These are phyloP conservation scores for Venturia carpophila DNA, from an alignment of 2,329 filamentous ascomycete genomes.

Conservation along the genomic window DNA sequence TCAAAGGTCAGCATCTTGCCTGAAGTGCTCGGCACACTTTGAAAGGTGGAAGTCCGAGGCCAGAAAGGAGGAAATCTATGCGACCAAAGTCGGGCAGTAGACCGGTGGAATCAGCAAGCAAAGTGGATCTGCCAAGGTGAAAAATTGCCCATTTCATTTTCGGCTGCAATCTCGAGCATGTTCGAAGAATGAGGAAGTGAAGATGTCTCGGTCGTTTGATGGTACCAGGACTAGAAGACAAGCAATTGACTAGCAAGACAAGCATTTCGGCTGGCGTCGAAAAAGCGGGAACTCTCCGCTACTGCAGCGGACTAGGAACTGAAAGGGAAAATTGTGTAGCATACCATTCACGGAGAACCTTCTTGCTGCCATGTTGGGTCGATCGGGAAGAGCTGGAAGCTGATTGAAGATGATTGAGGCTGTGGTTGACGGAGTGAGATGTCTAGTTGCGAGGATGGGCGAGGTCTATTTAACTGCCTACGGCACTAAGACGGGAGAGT, in stretches of 20 bases:
- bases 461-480: background rate
- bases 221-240: background rate
- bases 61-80: background rate
- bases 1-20: background rate
- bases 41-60: background rate
- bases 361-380: background rate
- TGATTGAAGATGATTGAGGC: background rate
- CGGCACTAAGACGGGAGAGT: background rate
- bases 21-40: background rate
- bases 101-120: background rate
- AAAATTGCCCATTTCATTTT: background rate
- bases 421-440: background rate
- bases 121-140: background rate
- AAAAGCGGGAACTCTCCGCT: background rate
- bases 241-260: background rate
- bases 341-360: slow-evolving; percentile 14
- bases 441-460: background rate
- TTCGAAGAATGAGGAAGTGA: background rate
- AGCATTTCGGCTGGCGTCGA: background rate
- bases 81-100: background rate
- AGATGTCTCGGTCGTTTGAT: background rate
- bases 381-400: background rate
- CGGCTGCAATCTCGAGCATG: background rate
- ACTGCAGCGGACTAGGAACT: background rate
- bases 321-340: background rate